Base-by-base conservation (phyloP, 441 rosid genomes). In the Metrosideros polymorpha region DNA sequence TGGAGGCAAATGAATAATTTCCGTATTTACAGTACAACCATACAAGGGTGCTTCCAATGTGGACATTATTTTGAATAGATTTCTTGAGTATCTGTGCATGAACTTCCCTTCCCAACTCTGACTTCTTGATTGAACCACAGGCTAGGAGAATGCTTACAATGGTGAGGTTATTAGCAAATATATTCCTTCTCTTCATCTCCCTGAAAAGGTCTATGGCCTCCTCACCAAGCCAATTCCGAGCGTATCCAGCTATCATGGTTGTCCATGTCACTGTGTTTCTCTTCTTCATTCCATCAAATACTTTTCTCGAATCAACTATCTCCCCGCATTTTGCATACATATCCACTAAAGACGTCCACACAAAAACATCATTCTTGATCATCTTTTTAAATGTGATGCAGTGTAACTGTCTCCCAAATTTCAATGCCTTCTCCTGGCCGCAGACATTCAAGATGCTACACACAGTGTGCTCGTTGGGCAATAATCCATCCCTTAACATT, bases 271-370 rank as follows among this genome's bases (percentile, higher is more conserved):
- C 96, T 0, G 93, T 95, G 88, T 95, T 97, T 89, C 96, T 93
- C 22, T 90, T 88, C 47, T 90, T 90, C 98, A 95, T 96, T 42
- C 91, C 86, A 86, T 92, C 89, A 88, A 97, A 97, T 43, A 95
- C 94, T 86, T 89, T 88, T 83, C 95, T 91, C 54, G 97, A 93
- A 85, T 93, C 95, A 45, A 84, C 77, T 79, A 96, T 91, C 92
- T 95, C 94, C 86, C 96, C 97, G 61, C 98, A 95, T 86, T 95
- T 97, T 9, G 95, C 96, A 90, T 96, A 97, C 98, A 96, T 96
- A 77, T 97, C 98, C 88, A 96, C 94, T 57, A 97, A 87, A 49
- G 96, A 92, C 43, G 94, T 93, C 84, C 93, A 96, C 13, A 93
- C 87, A 15, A 93, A 94, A 85, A 96, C 93, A 90, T 96, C 98